phyloP scores from a whole-genome alignment of 257 asterid genomes.

The Jasminum sambac region DNA sequence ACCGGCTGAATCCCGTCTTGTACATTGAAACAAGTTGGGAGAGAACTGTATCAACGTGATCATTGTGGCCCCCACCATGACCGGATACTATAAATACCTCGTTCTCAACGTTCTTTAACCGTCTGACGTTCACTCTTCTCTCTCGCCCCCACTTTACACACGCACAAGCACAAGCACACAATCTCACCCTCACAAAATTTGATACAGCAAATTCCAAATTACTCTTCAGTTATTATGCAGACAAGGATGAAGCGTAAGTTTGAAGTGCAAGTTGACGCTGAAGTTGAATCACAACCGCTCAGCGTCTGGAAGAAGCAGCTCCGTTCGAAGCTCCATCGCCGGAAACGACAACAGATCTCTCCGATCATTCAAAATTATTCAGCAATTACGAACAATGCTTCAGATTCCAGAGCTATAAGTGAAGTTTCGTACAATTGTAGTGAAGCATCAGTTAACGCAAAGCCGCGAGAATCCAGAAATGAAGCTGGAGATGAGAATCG shows the following conservation, averaged over 20 bases:
- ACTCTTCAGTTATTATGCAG: conserved; percentile 11
- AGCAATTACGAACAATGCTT: conserved; percentile 11
- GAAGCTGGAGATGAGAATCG: conserved; percentile 30
- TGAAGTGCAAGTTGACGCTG: conserved; percentile 25
- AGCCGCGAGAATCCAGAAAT: conserved; percentile 21
- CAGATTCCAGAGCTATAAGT: conserved; percentile 27
- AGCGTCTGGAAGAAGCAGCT: conserved; percentile 51
- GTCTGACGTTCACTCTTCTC: conserved; percentile 22
- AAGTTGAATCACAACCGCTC: conserved; percentile 30
- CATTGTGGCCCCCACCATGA: conserved; percentile 36
- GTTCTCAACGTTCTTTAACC: conserved; percentile 43
- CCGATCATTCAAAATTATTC: conserved; percentile 36
- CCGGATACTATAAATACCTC: conserved; percentile 49
- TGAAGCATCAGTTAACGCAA: conserved; percentile 43
- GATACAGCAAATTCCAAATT: conserved; percentile 24
- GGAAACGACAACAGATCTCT: conserved; percentile 51
- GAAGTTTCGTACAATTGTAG: conserved; percentile 57
- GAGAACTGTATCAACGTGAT: conserved; percentile 1
- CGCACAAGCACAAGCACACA: conserved; percentile 30
- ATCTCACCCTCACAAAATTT: conserved; percentile 31
- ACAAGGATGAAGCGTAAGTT: conserved; percentile 51
- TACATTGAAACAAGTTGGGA: background rate
- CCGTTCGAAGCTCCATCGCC: conserved; percentile 70
- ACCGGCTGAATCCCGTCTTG: background rate
- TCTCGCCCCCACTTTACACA: conserved; percentile 11